Base-by-base conservation (phyloP, 345 rosid genomes). In the Gossypium stocksii region DNA sequence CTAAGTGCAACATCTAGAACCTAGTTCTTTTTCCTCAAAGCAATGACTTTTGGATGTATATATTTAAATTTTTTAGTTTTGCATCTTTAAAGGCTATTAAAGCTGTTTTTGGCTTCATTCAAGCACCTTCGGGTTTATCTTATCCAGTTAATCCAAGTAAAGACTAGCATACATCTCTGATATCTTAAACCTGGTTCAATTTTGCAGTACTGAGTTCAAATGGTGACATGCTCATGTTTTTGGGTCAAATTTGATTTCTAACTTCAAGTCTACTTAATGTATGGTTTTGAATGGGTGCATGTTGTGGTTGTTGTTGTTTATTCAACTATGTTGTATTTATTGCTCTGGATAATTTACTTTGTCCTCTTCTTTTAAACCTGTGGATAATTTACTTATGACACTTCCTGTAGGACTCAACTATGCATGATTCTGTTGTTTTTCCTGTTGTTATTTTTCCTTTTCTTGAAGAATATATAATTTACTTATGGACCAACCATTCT, bases 41-140 rank as follows among this genome's bases (percentile, higher is more conserved):
- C 66, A 62, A 62, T 62, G 20, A 7, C 66, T 62, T 34, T 29
- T 29, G 66, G 19, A 29, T 62, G 7, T 34, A 0, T 62, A 29
- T 27, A 13, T 61, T 62, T 2, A 7, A 29, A 16, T 2, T 10
- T 62, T 7, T 29, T 29, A 62, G 13, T 29, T 62, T 34, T 15
- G 66, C 38, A 19, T 62, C 20, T 62, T 29, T 62, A 15, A 27
- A 7, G 19, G 66, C 66, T 61, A 59, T 61, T 29, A 61, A 61
- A 62, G 66, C 45, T 62, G 66, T 34, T 61, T 61, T 29, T 61
- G 61, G 66, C 66, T 27, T 61, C 20, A 60, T 60, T 5, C 43
- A 15, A 60, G 43, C 45, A 61, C 7, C 19, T 27, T 61, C 0
- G 34, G 45, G 66, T 29, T 29, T 61, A 27, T 62, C 20, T 29